These are phyloP conservation scores for Cantharellus anzutake DNA, from an alignment of 768 basidiomycete genomes.

Conservation along the genomic window DNA sequence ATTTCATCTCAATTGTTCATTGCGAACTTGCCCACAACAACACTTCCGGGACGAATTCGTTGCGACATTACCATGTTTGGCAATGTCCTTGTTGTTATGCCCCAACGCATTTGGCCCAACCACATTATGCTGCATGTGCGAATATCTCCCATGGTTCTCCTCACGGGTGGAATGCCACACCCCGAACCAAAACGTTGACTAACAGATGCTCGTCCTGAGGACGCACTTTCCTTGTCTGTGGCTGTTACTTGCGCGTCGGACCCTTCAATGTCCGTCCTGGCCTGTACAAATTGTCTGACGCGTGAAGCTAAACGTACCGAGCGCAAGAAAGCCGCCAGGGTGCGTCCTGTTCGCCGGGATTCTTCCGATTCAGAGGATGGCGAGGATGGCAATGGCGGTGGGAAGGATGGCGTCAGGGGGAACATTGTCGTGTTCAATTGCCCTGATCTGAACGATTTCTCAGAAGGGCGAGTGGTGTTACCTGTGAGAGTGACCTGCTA, in stretches of 20 bases:
- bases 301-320: constrained; percentile 86
- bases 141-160: no score
- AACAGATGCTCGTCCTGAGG: constrained; percentile 44
- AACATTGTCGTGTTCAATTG: constrained; percentile 91
- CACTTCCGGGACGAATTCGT: no score
- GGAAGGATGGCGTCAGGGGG: constrained; percentile 17
- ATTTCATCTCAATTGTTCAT: neutral
- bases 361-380: constrained; percentile 56
- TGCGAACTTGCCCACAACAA: no score
- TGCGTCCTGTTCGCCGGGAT: constrained; percentile 34
- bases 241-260: constrained; percentile 66
- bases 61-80: no score
- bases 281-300: constrained; percentile 73
- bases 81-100: no score
- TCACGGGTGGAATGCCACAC: neutral
- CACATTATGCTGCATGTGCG: no score
- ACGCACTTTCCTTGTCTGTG: constrained; percentile 52
- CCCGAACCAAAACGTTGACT: neutral
- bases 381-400: constrained; percentile 26
- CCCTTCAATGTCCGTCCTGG: constrained; percentile 55
- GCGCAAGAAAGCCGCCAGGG: constrained; percentile 70
- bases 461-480: constrained; percentile 67
- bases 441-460: constrained; percentile 74
- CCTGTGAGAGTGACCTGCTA: constrained; percentile 95
- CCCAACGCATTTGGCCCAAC: no score